These are phyloP conservation scores for Cyberlindnera suaveolens DNA, from an alignment of 805 yeast species.

Conservation along the genomic window DNA sequence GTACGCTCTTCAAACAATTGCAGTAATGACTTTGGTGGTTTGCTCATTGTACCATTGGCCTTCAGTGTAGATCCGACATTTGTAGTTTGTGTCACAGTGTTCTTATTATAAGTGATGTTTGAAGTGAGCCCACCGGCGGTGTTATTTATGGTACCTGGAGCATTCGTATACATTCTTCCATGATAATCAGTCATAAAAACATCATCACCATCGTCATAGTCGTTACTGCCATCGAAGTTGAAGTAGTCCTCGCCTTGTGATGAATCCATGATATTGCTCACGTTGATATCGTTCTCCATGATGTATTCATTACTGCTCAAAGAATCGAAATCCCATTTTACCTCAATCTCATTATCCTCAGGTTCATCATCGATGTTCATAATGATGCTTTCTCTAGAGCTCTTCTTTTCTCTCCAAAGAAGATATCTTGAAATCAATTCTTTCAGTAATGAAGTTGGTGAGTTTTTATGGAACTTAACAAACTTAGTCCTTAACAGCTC, in stretches of 20 bases:
- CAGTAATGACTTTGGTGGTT: constrained; percentile 67
- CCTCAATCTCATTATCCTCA: constrained; percentile 35
- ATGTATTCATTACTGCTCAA: constrained; percentile 68
- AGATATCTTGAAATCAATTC: constrained; percentile 72
- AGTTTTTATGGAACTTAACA: constrained; percentile 52
- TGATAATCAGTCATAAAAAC: constrained; percentile 23
- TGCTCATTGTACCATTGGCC: constrained; percentile 24
- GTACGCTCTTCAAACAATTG: constrained; percentile 58
- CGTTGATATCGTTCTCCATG: constrained; percentile 59
- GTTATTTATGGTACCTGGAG: constrained; percentile 19
- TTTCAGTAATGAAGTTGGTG: constrained; percentile 54
- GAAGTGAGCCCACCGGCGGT: constrained; percentile 9
- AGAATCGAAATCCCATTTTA: constrained; percentile 90
- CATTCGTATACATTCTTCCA: constrained; percentile 8
- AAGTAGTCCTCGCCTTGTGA: constrained; percentile 19
- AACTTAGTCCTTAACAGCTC: constrained; percentile 73
- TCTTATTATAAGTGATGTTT: constrained; percentile 22
- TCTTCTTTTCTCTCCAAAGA: constrained; percentile 66
- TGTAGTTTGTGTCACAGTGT: constrained; percentile 25
- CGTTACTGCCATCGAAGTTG: constrained; percentile 11
- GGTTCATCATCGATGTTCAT: constrained; percentile 37
- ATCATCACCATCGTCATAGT: constrained; percentile 24
- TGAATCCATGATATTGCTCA: constrained; percentile 28
- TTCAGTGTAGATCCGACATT: constrained; percentile 21
- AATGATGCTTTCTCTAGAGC: constrained; percentile 45